These are phyloP conservation scores for Alternaria burnsii DNA, from an alignment of 2,329 filamentous ascomycete species.

Conservation along the genomic window DNA sequence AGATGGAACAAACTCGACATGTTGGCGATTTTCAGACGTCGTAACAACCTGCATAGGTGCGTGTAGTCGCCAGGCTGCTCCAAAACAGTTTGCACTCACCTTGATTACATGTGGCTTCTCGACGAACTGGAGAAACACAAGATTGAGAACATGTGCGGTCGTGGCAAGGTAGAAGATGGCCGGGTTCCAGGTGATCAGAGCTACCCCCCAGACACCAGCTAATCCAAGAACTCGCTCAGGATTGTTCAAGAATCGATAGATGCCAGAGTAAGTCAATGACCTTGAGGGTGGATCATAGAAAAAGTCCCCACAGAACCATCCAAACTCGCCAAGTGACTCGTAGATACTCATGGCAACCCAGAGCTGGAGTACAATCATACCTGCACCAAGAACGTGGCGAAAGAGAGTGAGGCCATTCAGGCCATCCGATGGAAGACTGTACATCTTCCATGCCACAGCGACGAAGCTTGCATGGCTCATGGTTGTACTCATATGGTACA, in stretches of 20 bases:
- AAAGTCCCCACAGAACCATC: constrained; percentile 98
- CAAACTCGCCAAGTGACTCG: constrained; percentile 94
- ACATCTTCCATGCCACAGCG: constrained; percentile 96
- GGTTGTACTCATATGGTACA: constrained; percentile 91
- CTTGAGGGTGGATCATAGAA: constrained; percentile 92
- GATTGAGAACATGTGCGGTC: constrained; percentile 82
- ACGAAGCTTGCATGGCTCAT: constrained; percentile 90
- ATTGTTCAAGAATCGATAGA: constrained; percentile 98
- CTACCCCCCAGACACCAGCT: constrained; percentile 94
- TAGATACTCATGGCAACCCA: constrained; percentile 96
- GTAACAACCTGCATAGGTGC: neutral
- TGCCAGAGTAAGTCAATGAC: constrained; percentile 87
- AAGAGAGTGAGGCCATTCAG: constrained; percentile 83
- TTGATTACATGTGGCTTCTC: constrained; percentile 88
- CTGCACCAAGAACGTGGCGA: constrained; percentile 83
- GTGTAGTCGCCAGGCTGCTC: neutral
- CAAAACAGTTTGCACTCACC: constrained; percentile 2
- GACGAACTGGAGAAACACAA: constrained; percentile 90
- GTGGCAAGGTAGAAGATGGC: constrained; percentile 87
- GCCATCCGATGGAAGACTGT: constrained; percentile 86
- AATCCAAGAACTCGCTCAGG: constrained; percentile 93
- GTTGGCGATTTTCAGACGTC: neutral
- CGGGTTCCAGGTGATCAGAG: constrained; percentile 89
- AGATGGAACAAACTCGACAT: neutral
- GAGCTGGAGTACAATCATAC: constrained; percentile 83